Conservation (phyloP, 306 rosid species). For the Hippophae tibetana region DNA sequence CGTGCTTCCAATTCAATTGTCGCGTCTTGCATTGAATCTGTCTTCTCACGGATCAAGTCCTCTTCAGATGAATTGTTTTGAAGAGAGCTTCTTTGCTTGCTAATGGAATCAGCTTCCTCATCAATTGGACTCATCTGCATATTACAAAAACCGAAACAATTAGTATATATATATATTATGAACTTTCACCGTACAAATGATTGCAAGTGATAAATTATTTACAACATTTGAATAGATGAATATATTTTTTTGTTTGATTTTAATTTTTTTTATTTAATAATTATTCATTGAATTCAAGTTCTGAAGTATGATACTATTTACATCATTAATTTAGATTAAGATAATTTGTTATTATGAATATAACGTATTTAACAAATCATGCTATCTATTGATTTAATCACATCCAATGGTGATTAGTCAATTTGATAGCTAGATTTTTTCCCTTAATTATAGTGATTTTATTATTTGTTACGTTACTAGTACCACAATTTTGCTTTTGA, state of each 20-base stretch:
- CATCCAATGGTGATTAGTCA: too few species aligned
- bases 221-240: too few species aligned
- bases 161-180: neutral
- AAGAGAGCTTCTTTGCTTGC: constrained; percentile 36
- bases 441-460: too few species aligned
- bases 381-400: too few species aligned
- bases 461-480: too few species aligned
- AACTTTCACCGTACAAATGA: too few species aligned
- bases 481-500: too few species aligned
- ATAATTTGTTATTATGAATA: too few species aligned
- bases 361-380: too few species aligned
- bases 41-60: constrained; percentile 33
- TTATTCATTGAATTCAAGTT: neutral
- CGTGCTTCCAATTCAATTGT: constrained; percentile 18
- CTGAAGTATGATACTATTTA: neutral
- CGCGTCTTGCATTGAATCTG: constrained; percentile 20
- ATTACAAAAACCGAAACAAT: constrained; percentile 7
- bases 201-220: too few species aligned
- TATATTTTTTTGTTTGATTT: constrained; percentile 17
- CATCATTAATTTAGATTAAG: too few species aligned
- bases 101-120: constrained; percentile 34
- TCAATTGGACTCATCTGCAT: constrained; percentile 68
- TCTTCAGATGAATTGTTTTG: constrained; percentile 76
- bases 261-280: neutral
- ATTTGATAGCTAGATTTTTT: too few species aligned